Evolutionary conservation across 805 yeast species (phyloP), one percentile per base, ranked within the genome.

Genomic region (Candida nemodendra): DNA sequence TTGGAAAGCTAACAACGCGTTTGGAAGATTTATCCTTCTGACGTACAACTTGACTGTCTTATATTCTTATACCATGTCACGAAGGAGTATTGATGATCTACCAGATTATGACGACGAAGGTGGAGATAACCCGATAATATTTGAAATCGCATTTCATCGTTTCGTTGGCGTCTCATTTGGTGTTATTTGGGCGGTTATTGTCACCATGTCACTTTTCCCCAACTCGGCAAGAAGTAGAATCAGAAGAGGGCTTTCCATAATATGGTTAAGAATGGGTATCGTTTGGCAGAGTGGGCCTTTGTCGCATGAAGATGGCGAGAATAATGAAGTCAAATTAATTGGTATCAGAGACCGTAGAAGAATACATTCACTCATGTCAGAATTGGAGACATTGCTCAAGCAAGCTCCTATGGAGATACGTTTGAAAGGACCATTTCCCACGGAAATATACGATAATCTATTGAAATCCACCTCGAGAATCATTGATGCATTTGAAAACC

Each of bases 241-340:
- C 42, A 78, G 84, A 41, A 68, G 69, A 18, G 86, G 87, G 0
- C 55, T 86, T 16, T 75, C 87, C 0, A 63, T 79, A 2, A 65
- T 85, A 16, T 87, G 95, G 95, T 64, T 87, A 27, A 66, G 89
- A 30, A 71, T 86, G 72, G 95, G 95, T 1, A 71, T 87, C 16
- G 71, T 80, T 7, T 86, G 95, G 95, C 81, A 81, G 48, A 66
- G 79, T 33, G 91, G 84, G 47, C 88, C 90, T 2, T 61, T 86
- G 44, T 73, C 69, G 13, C 72, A 65, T 35, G 61, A 57, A n/a
- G 55, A 59, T 24, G 59, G 51, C 12, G 51, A 44, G 24, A 41
- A 59, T 38, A 37, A 41, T 4, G 60, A 57, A 15, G 35, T 47
- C 28, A 32, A 38, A 18, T 51, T 72, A 9, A 55, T 65, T 25